Conservation (phyloP, 371 early-diverging fungal genomes). For the Nosema muscidifuracis region DNA sequence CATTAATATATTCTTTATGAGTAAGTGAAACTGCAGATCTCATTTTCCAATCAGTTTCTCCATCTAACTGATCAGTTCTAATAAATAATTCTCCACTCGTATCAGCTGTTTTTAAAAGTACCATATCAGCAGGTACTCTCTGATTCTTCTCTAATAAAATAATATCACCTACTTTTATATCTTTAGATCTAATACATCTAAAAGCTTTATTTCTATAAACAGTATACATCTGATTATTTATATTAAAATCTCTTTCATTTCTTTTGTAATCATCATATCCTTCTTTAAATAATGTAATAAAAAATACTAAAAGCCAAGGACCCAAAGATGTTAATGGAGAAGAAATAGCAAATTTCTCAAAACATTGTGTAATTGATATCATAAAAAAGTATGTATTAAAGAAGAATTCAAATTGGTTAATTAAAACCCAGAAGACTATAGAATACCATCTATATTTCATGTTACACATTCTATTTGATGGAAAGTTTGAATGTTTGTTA, state of each 20-base stretch:
- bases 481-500: conserved; percentile 18
- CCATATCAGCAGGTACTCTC: conserved; percentile 80
- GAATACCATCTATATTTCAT: conserved; percentile 84
- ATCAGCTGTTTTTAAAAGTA: conserved; percentile 71
- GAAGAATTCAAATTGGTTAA: conserved; percentile 88
- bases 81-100: conserved; percentile 80
- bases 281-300: conserved; percentile 86
- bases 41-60: conserved; percentile 98
- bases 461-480: conserved; percentile 80
- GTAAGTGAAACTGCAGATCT: conserved; percentile 52
- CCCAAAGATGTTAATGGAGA: conserved; percentile 84
- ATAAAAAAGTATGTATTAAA: conserved; percentile 90
- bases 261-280: conserved; percentile 85
- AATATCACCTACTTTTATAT: conserved; percentile 80
- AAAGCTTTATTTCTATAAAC: conserved; percentile 17
- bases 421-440: conserved; percentile 79
- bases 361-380: conserved; percentile 82
- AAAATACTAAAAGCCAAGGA: conserved; percentile 82
- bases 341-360: conserved; percentile 69
- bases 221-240: conserved; percentile 46
- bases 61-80: conserved; percentile 95
- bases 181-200: conserved; percentile 66
- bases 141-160: conserved; percentile 80
- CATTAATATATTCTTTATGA: conserved; percentile 13
- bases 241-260: conserved; percentile 71